These are phyloP conservation scores for Lasiodiplodia theobromae DNA, from an alignment of 2,329 filamentous ascomycete genomes.

Conservation along the genomic window DNA sequence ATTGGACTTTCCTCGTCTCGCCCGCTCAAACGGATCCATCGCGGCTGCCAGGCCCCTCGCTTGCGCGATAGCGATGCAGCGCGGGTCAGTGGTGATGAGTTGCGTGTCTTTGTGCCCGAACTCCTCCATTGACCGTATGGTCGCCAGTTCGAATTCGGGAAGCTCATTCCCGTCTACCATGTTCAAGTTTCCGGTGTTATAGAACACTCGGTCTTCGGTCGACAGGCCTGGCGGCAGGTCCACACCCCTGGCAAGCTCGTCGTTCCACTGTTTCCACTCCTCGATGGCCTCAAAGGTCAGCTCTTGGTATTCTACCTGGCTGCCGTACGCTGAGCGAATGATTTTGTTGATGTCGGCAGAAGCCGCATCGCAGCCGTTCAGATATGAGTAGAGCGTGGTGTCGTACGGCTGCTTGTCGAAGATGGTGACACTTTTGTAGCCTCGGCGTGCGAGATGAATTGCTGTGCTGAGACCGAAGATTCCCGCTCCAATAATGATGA, in stretches of 20 bases:
- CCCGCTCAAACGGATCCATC: constrained; percentile 59
- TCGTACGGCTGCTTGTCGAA: constrained; percentile 47
- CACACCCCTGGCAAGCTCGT: constrained; percentile 59
- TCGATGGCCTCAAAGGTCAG: neutral
- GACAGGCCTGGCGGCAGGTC: constrained; percentile 60
- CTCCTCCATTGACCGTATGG: constrained; percentile 49
- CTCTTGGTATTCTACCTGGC: constrained; percentile 1
- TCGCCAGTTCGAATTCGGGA: constrained; percentile 58
- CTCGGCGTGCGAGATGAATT: constrained; percentile 57
- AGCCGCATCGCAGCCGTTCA: constrained; percentile 59
- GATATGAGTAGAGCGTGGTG: constrained; percentile 53
- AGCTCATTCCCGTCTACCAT: constrained; percentile 58
- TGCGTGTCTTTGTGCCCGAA: constrained; percentile 52
- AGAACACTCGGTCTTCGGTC: constrained; percentile 50
- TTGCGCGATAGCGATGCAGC: constrained; percentile 51
- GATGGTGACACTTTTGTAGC: constrained; percentile 58
- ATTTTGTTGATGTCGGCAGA: constrained; percentile 65
- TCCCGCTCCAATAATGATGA: constrained; percentile 57
- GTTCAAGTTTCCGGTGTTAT: constrained; percentile 60
- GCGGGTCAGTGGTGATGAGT: constrained; percentile 48
- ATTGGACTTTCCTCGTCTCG: constrained; percentile 55
- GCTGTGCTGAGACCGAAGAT: constrained; percentile 61
- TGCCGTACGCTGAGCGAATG: constrained; percentile 62
- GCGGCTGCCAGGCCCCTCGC: constrained; percentile 55
- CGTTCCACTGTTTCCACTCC: constrained; percentile 40